These are phyloP conservation scores for Viola pubescens DNA, from an alignment of 441 rosid species.

Conservation along the genomic window DNA sequence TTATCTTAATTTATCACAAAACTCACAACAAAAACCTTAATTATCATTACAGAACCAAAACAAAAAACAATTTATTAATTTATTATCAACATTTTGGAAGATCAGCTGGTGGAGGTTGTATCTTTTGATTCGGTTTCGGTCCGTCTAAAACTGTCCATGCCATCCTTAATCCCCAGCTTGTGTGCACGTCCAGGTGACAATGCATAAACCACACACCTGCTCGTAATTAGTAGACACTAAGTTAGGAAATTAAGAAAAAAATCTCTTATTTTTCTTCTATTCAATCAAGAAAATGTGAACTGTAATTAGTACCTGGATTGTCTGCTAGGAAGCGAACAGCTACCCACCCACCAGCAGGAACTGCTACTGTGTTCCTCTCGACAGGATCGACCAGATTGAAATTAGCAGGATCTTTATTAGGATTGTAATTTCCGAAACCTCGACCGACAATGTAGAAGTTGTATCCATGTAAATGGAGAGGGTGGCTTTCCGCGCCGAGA, in stretches of 20 bases:
- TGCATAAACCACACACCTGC: conserved; percentile 50
- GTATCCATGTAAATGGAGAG: conserved; percentile 64
- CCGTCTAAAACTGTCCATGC: conserved; percentile 44
- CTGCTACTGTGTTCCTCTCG: conserved; percentile 54
- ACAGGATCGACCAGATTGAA: conserved; percentile 51
- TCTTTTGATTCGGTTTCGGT: conserved; percentile 32
- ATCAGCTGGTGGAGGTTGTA: conserved; percentile 40
- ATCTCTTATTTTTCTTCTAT: not conserved
- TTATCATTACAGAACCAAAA: not conserved
- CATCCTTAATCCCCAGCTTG: conserved; percentile 48
- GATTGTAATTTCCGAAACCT: conserved; percentile 57
- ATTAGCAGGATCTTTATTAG: conserved; percentile 38
- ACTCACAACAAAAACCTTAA: not conserved
- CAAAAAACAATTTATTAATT: not conserved
- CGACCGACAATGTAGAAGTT: conserved; percentile 58
- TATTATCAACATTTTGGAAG: conserved; percentile 45
- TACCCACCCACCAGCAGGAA: conserved; percentile 66
- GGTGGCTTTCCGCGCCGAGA: conserved; percentile 68
- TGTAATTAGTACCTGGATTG: conserved; percentile 40
- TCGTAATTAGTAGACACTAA: not conserved
- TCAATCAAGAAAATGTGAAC: not conserved
- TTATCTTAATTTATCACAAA: conserved; percentile 2
- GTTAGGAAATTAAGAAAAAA: not conserved
- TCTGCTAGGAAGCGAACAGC: conserved; percentile 53
- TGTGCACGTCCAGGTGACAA: conserved; percentile 48